phyloP scores from a whole-genome alignment of 139 green algal species.

The Gonium pectorale region DNA sequence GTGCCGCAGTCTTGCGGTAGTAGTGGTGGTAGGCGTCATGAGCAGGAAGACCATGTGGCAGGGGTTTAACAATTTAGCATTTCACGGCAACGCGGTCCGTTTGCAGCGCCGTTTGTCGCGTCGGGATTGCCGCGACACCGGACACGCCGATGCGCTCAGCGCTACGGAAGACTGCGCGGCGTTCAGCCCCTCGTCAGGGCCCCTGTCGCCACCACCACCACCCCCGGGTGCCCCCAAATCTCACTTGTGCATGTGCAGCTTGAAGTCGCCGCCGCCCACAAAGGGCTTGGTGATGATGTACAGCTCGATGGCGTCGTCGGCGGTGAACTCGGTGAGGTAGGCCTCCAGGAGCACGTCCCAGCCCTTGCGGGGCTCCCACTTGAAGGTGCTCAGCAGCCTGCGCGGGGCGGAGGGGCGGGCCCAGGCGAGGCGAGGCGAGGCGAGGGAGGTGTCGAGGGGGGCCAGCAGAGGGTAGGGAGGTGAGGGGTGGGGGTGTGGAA shows the following conservation, averaged over 20 bases:
- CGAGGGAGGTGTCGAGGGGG: neutral
- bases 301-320: constrained; percentile 50
- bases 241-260: constrained; percentile 46
- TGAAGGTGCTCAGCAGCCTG: constrained; percentile 79
- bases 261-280: constrained; percentile 45
- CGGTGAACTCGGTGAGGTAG: constrained; percentile 55
- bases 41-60: no score
- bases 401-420: neutral
- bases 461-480: no score
- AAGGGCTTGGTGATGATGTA: constrained; percentile 76
- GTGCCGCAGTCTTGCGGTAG: no score
- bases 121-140: no score
- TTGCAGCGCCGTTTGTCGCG: no score
- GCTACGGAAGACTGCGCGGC: no score
- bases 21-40: no score
- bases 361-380: constrained; percentile 76
- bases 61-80: no score
- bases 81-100: no score
- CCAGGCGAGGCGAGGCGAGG: neutral
- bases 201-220: neutral
- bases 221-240: neutral
- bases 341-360: constrained; percentile 70
- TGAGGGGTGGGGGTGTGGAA: neutral
- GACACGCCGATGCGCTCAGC: no score
- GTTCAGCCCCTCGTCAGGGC: no score